Conservation (phyloP, 1,284 basidiomycete species). For the Trichosporon inkin region DNA sequence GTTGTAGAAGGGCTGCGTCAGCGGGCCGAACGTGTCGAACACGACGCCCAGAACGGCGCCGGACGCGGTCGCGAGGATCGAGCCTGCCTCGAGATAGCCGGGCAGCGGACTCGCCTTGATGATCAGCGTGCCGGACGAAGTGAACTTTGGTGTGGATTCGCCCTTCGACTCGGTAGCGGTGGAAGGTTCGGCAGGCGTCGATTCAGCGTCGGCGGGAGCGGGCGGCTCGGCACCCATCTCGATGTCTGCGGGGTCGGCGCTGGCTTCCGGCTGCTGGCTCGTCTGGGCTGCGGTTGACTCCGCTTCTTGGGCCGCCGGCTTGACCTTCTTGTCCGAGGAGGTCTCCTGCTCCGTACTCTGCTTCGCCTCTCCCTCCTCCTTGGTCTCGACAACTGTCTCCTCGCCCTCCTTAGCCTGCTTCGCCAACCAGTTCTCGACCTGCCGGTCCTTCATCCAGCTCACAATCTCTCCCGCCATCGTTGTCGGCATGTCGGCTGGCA, state of each 20-base stretch:
- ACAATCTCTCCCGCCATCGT: slow-evolving; percentile 51
- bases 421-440: slow-evolving; percentile 39
- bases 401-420: slow-evolving; percentile 16
- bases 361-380: slow-evolving; percentile 5
- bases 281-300: not conserved
- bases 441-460: slow-evolving; percentile 47
- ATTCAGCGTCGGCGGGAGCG: not conserved
- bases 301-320: not conserved
- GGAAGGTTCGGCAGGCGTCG: not conserved
- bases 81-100: slow-evolving; percentile 54
- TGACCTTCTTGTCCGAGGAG: slow-evolving; percentile 1
- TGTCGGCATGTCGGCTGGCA: slow-evolving; percentile 40
- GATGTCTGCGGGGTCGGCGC: not conserved
- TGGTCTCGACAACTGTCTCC: not conserved
- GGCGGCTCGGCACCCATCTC: slow-evolving; percentile 2
- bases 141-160: slow-evolving; percentile 29
- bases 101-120: slow-evolving; percentile 43
- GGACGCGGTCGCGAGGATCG: slow-evolving; percentile 53
- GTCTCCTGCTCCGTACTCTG: not conserved
- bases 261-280: not conserved
- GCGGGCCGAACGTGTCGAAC: slow-evolving; percentile 57
- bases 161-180: not conserved
- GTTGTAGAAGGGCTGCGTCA: slow-evolving; percentile 55
- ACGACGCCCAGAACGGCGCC: slow-evolving; percentile 55
- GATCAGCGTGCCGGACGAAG: slow-evolving; percentile 50